Base-by-base conservation (phyloP, 2,329 filamentous ascomycete species). In the Monilinia aucupariae region DNA sequence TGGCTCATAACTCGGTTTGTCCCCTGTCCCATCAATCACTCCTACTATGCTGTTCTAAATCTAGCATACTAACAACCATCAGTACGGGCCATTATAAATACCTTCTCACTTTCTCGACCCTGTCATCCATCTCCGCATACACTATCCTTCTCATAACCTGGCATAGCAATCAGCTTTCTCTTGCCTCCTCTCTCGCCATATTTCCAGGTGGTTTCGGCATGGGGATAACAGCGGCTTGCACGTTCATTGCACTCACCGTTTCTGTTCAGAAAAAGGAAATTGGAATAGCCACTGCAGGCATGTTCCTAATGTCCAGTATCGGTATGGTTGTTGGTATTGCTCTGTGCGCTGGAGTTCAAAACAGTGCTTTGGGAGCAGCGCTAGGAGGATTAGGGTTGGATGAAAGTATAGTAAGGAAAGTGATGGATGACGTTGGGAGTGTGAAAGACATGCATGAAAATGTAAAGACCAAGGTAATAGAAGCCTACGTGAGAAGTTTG, bases 31-130 rank as follows among this genome's bases (percentile, higher is more conserved):
- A 20, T 34, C 17, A 34, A 25, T 34, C 30, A 17, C n/a, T 56
- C 8, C 30, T 34, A 4, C 3, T n/a, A 25, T 34, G 9, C 34
- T 10, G 41, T 58, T 48, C 20, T 17, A 62, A 25, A 22, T 10
- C 22, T 43, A 49, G 41, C 3, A 50, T 15, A 41, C 43, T 58
- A 58, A 62, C 13, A 22, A 41, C 15, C 13, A 22, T 13, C 25
- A 62, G 60, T 25, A 88, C 84, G 0, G 85, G 86, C 0, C 77
- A 78, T 0, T 89, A 87, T 71, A 87, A 85, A 64, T 66, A 72
- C 0, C 76, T 85, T 0, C 76, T 85, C 0, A 75, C 83, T 0
- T 56, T 83, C 0, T 80, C 82, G 0, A 79, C 81, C 0, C 58
- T 82, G 0, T 74, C 80, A 1, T 80, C 83, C 0, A 78, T 80